phyloP scores from a whole-genome alignment of 768 basidiomycete species.

The Rhodosporidiobolus odoratus region DNA sequence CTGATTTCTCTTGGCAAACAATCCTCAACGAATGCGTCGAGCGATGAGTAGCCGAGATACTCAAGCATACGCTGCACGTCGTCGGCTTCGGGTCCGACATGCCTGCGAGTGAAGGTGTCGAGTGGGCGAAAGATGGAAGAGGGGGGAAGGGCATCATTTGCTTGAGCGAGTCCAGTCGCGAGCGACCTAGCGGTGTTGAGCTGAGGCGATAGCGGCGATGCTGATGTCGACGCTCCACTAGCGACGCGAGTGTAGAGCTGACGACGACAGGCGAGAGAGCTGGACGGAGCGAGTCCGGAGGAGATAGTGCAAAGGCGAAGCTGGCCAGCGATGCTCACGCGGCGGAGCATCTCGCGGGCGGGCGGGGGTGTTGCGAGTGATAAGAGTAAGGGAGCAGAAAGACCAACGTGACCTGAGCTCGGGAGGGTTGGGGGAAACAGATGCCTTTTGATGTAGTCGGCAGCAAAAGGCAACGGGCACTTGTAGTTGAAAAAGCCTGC shows the following conservation, averaged over 20 bases:
- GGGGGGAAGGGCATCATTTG: constrained; percentile 8
- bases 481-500: too few species aligned
- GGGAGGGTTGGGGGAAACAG: too few species aligned
- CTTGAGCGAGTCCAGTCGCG: constrained; percentile 26
- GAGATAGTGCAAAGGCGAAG: neutral
- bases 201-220: neutral
- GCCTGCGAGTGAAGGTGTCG: constrained; percentile 83
- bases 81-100: constrained; percentile 82
- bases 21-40: constrained; percentile 79
- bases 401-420: too few species aligned
- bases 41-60: constrained; percentile 71
- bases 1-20: constrained; percentile 78
- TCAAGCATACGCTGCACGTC: constrained; percentile 78
- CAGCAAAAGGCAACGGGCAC: too few species aligned
- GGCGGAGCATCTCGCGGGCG: neutral
- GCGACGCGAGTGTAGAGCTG: neutral
- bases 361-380: neutral
- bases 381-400: neutral
- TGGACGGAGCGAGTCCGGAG: neutral
- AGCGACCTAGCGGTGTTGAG: constrained; percentile 1
- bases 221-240: neutral
- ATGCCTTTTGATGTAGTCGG: too few species aligned
- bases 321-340: neutral
- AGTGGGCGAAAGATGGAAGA: constrained; percentile 68
- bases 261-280: neutral